phyloP scores from a whole-genome alignment of 202 grass and related monocot genomes.

The Miscanthus sacchariflorus region DNA sequence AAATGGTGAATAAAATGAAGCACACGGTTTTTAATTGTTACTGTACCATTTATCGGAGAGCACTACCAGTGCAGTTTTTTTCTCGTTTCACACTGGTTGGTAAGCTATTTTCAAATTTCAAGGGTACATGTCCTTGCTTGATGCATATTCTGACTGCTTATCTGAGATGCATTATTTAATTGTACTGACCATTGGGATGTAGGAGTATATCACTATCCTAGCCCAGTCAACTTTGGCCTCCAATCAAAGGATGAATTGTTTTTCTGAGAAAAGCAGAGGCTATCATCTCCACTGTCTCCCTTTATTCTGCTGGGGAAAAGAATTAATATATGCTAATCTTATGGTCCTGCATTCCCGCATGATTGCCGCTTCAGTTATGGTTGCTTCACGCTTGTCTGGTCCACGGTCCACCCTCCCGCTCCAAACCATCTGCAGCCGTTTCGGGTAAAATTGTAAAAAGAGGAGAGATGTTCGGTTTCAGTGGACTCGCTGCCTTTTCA shows the following conservation, averaged over 20 bases:
- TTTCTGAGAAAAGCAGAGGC: neutral
- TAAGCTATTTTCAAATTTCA: neutral
- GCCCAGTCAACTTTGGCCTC: conserved; percentile 8
- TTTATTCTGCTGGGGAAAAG: conserved; percentile 25
- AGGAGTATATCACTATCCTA: neutral
- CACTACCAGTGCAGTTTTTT: neutral
- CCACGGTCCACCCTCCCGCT: neutral
- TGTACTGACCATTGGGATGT: neutral
- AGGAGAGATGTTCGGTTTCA: neutral
- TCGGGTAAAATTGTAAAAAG: neutral
- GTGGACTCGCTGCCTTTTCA: neutral
- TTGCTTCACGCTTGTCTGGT: neutral
- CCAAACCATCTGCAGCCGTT: conserved; percentile 22
- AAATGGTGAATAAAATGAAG: conserved; percentile 44
- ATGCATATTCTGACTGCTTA: neutral
- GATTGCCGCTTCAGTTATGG: conserved; percentile 38
- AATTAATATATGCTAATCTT: neutral
- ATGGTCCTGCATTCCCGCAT: conserved; percentile 33
- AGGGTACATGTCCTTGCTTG: neutral
- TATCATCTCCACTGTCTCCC: neutral
- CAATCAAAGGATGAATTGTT: neutral
- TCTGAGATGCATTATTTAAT: conserved; percentile 9
- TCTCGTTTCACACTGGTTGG: neutral
- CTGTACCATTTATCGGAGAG: neutral
- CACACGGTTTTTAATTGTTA: neutral